Conservation (phyloP, 345 rosid genomes). For the Garcia nutans region DNA sequence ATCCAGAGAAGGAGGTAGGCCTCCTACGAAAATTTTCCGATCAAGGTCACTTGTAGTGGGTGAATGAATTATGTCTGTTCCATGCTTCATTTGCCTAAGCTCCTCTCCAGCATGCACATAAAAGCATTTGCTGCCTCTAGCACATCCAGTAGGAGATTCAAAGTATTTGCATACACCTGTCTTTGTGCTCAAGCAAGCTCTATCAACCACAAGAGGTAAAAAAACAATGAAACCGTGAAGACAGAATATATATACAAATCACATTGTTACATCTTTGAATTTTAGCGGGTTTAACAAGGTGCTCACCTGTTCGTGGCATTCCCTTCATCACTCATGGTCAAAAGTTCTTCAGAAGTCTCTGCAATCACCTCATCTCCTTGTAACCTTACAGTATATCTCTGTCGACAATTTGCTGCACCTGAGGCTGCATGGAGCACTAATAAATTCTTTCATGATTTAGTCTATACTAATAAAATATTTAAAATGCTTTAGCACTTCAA, state of each 20-base stretch:
- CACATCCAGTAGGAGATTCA: conserved; percentile 45
- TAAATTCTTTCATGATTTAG: neutral
- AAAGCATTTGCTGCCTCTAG: conserved; percentile 48
- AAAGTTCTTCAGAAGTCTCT: conserved; percentile 31
- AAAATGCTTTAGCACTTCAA: conserved; percentile 6
- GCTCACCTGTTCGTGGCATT: conserved; percentile 34
- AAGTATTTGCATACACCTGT: conserved; percentile 45
- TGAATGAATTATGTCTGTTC: conserved; percentile 23
- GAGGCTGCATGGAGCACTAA: conserved; percentile 21
- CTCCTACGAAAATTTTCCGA: conserved; percentile 53
- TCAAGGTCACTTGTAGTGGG: conserved; percentile 17
- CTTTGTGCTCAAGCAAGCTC: conserved; percentile 31
- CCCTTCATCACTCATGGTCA: conserved; percentile 32
- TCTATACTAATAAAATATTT: neutral
- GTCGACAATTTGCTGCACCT: conserved; percentile 44
- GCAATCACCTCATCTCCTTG: conserved; percentile 37
- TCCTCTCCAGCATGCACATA: conserved; percentile 48
- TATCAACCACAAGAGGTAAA: conserved; percentile 17
- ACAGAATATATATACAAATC: neutral
- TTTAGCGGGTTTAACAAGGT: conserved; percentile 11
- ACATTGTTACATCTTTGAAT: neutral
- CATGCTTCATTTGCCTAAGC: conserved; percentile 32
- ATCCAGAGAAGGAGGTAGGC: conserved; percentile 47
- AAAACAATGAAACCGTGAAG: conserved; percentile 4
- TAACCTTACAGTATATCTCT: conserved; percentile 31